Evolutionary conservation across 2,329 filamentous ascomycete genomes (phyloP), one percentile per base, ranked within the genome.

Genomic region (Cryphonectria japonica): DNA sequence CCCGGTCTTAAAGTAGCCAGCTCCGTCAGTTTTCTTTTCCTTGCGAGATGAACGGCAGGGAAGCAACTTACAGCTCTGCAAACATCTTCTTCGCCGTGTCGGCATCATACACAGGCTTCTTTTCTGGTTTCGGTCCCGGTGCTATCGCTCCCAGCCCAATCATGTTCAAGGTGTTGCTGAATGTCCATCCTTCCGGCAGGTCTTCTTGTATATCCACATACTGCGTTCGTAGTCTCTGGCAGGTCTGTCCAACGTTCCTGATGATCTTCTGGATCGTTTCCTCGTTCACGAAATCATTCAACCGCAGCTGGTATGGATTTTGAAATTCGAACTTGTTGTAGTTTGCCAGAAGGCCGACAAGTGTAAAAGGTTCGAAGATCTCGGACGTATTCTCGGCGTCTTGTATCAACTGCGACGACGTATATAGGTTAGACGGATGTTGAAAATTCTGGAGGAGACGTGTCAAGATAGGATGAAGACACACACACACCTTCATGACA

Each of bases 301-400:
- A 87, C 39, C 95, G 92, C 73, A 97, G 84, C 76, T 96, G 92
- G 77, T 99, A 99, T 0, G 95, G 95, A 76, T 99, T 99, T 79
- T 97, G 95, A 70, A 97, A 95, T 81, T 99, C 96, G 78, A 99
- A 99, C 80, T 98, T 99, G 87, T 99, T 98, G 86, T 98, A 98
- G 82, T 98, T 99, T 74, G 93, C 93, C 68, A 99, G 85, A 4
- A 98, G 86, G 16, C 95, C 95, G 29, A 98, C 86, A 13, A 98
- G 87, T 19, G 92, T 89, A 75, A 98, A 94, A 0, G 95, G 92
- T 71, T 93, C 88, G 60, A 93, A 87, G 71, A 88, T 89, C 76
- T 87, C 85, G 26, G 85, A 83, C 46, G 88, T 85, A 34, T 87
- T 86, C 72, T 94, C 90, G 61, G 91, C 88, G 75, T 97, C 93